Evolutionary conservation across 768 basidiomycete species (phyloP).

Genomic region (Agaricus subrufescens): DNA sequence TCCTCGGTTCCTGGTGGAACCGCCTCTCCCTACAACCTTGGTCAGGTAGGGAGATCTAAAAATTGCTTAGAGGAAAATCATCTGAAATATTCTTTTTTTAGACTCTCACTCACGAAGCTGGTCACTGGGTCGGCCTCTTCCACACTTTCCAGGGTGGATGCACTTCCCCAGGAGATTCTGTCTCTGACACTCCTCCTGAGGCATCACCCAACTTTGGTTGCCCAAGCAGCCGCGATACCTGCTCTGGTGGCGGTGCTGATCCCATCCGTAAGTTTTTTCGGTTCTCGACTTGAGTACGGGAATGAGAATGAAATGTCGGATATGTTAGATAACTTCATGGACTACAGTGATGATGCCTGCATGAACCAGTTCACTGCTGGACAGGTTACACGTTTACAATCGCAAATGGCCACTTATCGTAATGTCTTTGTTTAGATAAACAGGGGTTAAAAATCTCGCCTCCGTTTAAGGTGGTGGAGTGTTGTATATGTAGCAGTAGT

Average conservation of each 20-base stretch:
- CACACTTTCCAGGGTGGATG: slow-evolving; percentile 57
- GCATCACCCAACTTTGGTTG: slow-evolving; percentile 38
- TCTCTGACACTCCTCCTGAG: slow-evolving; percentile 45
- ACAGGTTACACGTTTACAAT: slow-evolving; percentile 34
- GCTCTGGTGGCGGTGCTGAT: slow-evolving; percentile 35
- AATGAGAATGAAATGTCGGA: background rate
- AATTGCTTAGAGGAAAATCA: background rate
- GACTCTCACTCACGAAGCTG: slow-evolving; percentile 52
- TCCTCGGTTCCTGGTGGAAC: slow-evolving; percentile 41
- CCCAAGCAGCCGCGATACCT: slow-evolving; percentile 31
- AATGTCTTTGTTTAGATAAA: slow-evolving; percentile 22
- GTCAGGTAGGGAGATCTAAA: slow-evolving; percentile 21
- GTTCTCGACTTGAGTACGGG: background rate
- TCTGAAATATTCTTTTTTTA: slow-evolving; percentile 12
- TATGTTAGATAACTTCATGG: slow-evolving; percentile 45
- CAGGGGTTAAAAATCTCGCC: too few relatives aligned
- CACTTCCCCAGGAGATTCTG: slow-evolving; percentile 33
- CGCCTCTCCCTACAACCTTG: slow-evolving; percentile 36
- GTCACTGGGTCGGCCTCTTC: slow-evolving; percentile 59
- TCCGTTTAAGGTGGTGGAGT: too few relatives aligned
- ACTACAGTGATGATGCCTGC: slow-evolving; percentile 47
- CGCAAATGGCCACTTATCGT: slow-evolving; percentile 42
- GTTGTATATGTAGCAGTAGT: too few relatives aligned
- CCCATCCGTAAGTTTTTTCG: slow-evolving; percentile 32
- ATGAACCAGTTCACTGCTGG: slow-evolving; percentile 46